Evolutionary conservation across 2,329 filamentous ascomycete genomes (phyloP), one percentile per base, ranked within the genome.

Genomic region (Penicillium corylophilum): DNA sequence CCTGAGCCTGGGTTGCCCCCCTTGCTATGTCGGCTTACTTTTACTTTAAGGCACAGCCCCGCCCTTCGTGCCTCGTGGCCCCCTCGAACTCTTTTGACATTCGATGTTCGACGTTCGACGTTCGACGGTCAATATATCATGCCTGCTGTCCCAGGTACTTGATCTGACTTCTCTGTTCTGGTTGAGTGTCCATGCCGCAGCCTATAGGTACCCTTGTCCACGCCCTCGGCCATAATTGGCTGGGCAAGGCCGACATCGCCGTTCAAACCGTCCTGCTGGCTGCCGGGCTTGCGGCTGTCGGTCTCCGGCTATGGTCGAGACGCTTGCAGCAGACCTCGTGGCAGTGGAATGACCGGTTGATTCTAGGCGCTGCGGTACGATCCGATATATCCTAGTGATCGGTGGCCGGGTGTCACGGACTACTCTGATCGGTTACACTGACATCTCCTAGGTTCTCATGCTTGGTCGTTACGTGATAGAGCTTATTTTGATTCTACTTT

Each of bases 401-500:
- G 26, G 3, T 28, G 8, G 5, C 26, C 26, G 8, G 8, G 26
- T 28, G 35, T 20, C 16, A 4, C 3, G 22, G 7, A 24, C 26
- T 46, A 20, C 13, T 12, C 24, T 10, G 10, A 15, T n/a, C n/a
- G 20, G 28, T 35, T n/a, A 48, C 22, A 20, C 43, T 40, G 33
- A 41, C n/a, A 10, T 13, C 12, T 0, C 18, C 29, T 38, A 62
- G 60, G 36, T 57, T 12, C 20, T 60, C 4, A 51, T 57, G 41
- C 3, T 56, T 18, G 57, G 59, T 39, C 57, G 59, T 22, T 63
- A 63, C 51, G 26, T 44, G 12, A 47, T 62, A 12, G 60, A 63
- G 44, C 52, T 61, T n/a, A 9, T 55, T 12, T 18, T 57, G 28
- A 36, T 63, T 18, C 24, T 63, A 18, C 44, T 54, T 5, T 59